Evolutionary conservation across 176 grass and related monocot species (phyloP), one percentile per base, ranked within the genome.

Genomic region (Oryza nivara): DNA sequence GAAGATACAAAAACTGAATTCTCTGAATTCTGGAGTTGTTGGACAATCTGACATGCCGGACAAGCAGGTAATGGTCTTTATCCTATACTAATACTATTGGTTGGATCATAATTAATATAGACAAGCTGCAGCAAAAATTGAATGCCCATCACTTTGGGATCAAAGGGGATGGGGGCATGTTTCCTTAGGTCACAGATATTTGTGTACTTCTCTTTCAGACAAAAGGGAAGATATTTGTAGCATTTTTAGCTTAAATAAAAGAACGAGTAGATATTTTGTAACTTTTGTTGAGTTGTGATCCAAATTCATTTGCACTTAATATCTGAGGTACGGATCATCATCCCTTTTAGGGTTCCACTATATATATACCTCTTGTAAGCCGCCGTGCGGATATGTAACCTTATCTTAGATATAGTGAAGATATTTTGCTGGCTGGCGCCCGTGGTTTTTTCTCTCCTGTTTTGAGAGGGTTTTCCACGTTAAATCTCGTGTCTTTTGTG

Each of bases 81-180:
- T 73, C 56, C 38, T 73, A 16, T 52, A 16, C 13, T 51, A 51
- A 16, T 17, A 26, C 70, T 23, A 26, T 79, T 66, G 44, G 28
- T 26, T 79, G 25, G 68, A 61, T 82, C 7, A 19, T 28, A 75
- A 52, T 67, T 75, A 35, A 76, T 64, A 52, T 49, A 8, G 25
- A 7, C 17, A 74, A 16, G 26, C 58, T 25, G 41, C 36, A 70
- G 26, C 16, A 52, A 47, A 47, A 43, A 74, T 66, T 25, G 2
- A 75, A 66, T 35, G 6, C 4, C 69, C 61, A 1, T 73, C 30
- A 65, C 2, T 46, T 26, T 12, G 4, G 41, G 40, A 46, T 46
- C n/a, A 7, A 6, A 22, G 41, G 25, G 11, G 70, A 40, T 72
- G 40, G 40, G 1, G 12, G 20, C 41, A 6, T 72, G 13, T 26